Conservation (phyloP, 2,329 filamentous ascomycete genomes). For the Ceratocystiopsis brevicomis region DNA sequence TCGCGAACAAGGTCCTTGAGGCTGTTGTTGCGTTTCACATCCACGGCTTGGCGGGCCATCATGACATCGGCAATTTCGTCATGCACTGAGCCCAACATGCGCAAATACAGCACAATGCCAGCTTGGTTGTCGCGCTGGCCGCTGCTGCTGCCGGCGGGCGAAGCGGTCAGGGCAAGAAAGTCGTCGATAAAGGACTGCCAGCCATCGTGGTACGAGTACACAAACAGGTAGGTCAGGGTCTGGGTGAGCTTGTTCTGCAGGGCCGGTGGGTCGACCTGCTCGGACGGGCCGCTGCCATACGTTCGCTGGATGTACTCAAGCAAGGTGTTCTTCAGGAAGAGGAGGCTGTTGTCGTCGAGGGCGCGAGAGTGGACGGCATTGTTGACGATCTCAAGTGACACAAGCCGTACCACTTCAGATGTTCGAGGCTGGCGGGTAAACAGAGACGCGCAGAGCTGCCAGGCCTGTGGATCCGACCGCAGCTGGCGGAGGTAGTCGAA, state of each 20-base stretch:
- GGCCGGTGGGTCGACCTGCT: constrained; percentile 47
- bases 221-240: constrained; percentile 85
- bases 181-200: constrained; percentile 90
- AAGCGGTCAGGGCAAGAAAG: constrained; percentile 55
- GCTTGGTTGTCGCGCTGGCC: constrained; percentile 46
- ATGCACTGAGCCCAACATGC: constrained; percentile 74
- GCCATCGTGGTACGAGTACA: constrained; percentile 62
- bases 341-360: constrained; percentile 53
- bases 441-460: constrained; percentile 74
- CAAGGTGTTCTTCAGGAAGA: constrained; percentile 61
- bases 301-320: constrained; percentile 61
- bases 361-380: constrained; percentile 67
- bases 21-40: constrained; percentile 70
- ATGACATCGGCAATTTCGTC: constrained; percentile 94
- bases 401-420: constrained; percentile 71
- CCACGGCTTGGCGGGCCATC: constrained; percentile 55
- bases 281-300: constrained; percentile 36
- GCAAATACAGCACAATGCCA: constrained; percentile 73
- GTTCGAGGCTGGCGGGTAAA: constrained; percentile 62
- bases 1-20: constrained; percentile 80
- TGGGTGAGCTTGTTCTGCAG: constrained; percentile 97
- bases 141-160: constrained; percentile 32
- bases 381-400: constrained; percentile 84
- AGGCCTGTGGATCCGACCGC: constrained; percentile 63
- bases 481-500: constrained; percentile 65